These are phyloP conservation scores for Gossypium anomalum DNA, from an alignment of 345 rosid genomes.

Conservation along the genomic window DNA sequence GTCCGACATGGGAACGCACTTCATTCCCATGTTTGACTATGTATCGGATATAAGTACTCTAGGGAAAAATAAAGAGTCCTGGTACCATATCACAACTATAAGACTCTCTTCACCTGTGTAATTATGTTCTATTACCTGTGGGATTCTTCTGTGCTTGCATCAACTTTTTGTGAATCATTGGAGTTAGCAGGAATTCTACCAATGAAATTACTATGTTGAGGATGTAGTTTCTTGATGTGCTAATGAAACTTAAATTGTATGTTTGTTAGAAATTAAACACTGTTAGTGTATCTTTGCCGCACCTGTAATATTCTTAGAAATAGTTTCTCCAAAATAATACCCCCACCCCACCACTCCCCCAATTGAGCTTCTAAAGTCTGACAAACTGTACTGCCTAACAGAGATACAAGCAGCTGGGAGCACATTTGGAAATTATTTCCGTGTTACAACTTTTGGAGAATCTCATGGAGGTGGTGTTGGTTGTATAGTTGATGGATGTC, in stretches of 20 bases:
- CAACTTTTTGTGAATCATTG: not conserved
- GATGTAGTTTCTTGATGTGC: not conserved
- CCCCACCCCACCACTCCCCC: no score
- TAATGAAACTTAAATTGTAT: not conserved
- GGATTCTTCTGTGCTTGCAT: not conserved
- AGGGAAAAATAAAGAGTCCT: not conserved
- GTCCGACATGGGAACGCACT: not conserved
- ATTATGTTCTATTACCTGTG: not conserved
- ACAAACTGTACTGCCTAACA: constrained; percentile 24
- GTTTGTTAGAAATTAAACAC: no score
- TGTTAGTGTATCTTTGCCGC: not conserved
- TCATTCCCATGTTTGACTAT: not conserved
- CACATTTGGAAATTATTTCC: constrained; percentile 70
- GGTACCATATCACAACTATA: not conserved
- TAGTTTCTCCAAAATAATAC: not conserved
- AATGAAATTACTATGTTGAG: not conserved
- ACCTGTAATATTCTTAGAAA: not conserved
- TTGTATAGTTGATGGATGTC: constrained; percentile 92
- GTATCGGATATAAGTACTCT: not conserved
- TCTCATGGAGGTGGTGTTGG: constrained; percentile 99
- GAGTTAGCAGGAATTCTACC: not conserved
- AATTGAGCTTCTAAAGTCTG: constrained; percentile 4
- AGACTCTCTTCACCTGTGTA: not conserved
- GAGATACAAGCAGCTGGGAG: constrained; percentile 85
- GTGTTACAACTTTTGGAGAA: constrained; percentile 90